Base-by-base conservation (phyloP, 2,329 filamentous ascomycete genomes). In the Parastagonospora avenae region DNA sequence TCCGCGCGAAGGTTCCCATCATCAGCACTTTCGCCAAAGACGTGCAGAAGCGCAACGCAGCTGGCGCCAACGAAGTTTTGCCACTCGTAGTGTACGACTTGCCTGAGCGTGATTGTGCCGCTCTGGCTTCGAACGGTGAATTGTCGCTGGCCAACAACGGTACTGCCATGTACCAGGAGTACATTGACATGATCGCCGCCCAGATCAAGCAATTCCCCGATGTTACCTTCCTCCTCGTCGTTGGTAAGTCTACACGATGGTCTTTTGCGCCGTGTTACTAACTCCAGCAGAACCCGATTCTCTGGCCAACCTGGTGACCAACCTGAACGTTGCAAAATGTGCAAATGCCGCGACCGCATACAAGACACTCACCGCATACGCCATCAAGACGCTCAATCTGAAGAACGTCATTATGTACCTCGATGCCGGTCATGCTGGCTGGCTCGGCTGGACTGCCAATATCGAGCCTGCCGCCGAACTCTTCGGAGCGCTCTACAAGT, bases 41-140 rank as follows among this genome's bases (percentile, higher is more conserved):
- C 12, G 38, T 80, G 54, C 62, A 74, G 50, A 62, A 70, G 15
- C 55, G 74, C 52, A 81, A 82, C 48, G 69, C 64, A 16, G 76
- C 73, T 30, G 79, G 79, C 24, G 77, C 77, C 3, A 76, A 63
- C 46, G 76, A 77, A 46, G 74, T 77, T 2, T 77, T 77, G 15
- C 75, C 75, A 2, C 79, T 86, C 46, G 84, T 86, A 48, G 80
- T 86, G 50, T 86, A 86, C 68, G 80, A 86, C 65, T 74, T 86
- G 9, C 84, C 84, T 36, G 82, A 85, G 57, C 81, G 84, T 67
- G 84, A 86, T 64, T 86, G 84, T 60, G 79, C 83, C n/a, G 84
- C 84, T 38, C 74, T 81, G 63, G 83, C 84, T n/a, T 85, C 82
- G 54, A 86, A 86, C 62, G 83, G 84, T 56, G 83, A 86, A 68